These are phyloP conservation scores for Colletotrichum siamense DNA, from an alignment of 2,329 filamentous ascomycete species.

Conservation along the genomic window DNA sequence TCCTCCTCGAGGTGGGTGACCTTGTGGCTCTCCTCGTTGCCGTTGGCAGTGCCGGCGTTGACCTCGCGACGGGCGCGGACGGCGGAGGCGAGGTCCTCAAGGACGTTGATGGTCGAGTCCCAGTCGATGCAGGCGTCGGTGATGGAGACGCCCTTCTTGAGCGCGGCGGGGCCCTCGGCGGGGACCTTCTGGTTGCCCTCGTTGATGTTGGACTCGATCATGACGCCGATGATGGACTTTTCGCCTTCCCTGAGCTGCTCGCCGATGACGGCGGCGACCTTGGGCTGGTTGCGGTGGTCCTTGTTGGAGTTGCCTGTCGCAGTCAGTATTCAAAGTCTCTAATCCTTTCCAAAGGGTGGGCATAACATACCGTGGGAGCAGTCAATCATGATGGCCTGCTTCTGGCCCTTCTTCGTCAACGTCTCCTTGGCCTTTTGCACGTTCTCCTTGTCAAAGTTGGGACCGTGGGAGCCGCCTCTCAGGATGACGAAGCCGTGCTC, in stretches of 20 bases:
- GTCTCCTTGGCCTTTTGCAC: constrained; percentile 81
- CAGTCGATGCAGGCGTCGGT: constrained; percentile 96
- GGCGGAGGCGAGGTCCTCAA: constrained; percentile 86
- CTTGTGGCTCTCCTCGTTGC: constrained; percentile 36
- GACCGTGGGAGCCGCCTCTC: constrained; percentile 87
- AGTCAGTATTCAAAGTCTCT: background rate
- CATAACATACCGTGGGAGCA: constrained; percentile 81
- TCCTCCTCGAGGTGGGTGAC: constrained; percentile 59
- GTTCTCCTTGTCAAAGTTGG: constrained; percentile 90
- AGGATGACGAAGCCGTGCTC: constrained; percentile 98
- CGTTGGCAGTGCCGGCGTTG: constrained; percentile 41
- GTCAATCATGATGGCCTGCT: constrained; percentile 94
- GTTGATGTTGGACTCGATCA: constrained; percentile 98
- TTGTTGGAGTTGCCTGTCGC: constrained; percentile 88
- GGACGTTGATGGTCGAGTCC: constrained; percentile 80
- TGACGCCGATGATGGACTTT: constrained; percentile 89
- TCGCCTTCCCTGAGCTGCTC: constrained; percentile 90
- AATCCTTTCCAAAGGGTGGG: no score
- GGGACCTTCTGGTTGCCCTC: constrained; percentile 91
- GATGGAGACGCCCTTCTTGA: constrained; percentile 92
- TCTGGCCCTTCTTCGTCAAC: constrained; percentile 81
- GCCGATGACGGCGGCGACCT: constrained; percentile 81
- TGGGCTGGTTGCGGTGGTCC: constrained; percentile 96
- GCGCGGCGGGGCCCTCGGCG: constrained; percentile 74
- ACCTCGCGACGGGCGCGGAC: constrained; percentile 75